Conservation (phyloP, 2,329 filamentous ascomycete genomes). For the Chaetomium sp. region DNA sequence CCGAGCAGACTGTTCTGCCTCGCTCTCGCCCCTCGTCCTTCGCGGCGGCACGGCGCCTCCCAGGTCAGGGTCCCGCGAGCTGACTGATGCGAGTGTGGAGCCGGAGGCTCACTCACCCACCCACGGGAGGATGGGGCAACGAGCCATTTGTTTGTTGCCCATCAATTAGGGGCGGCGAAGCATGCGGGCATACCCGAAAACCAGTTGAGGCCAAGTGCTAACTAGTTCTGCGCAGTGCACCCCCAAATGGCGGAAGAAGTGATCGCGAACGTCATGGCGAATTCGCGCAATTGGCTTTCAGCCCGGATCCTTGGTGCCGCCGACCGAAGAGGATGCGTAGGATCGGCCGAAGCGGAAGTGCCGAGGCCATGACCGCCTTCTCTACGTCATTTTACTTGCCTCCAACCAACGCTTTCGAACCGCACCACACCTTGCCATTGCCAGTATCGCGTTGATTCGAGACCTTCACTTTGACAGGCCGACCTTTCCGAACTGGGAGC, state of each 20-base stretch:
- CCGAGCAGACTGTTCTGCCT: slow-evolving; percentile 5
- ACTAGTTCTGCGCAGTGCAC: background rate
- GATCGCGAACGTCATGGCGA: slow-evolving; percentile 7
- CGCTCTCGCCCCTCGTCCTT: slow-evolving; percentile 26
- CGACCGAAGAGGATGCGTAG: slow-evolving; percentile 4
- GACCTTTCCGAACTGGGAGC: slow-evolving; percentile 21
- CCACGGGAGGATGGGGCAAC: slow-evolving; percentile 28
- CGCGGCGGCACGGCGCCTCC: slow-evolving; percentile 24
- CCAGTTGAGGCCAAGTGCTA: background rate
- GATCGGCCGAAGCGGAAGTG: slow-evolving; percentile 28
- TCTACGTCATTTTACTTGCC: slow-evolving; percentile 28
- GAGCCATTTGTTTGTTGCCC: slow-evolving; percentile 29
- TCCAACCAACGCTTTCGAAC: slow-evolving; percentile 2
- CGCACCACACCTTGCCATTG: slow-evolving; percentile 4
- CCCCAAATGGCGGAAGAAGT: background rate
- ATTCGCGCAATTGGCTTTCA: slow-evolving; percentile 16
- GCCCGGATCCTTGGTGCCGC: slow-evolving; percentile 1
- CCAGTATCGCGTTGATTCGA: slow-evolving; percentile 1
- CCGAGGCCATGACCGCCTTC: slow-evolving; percentile 20
- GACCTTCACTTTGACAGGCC: slow-evolving; percentile 4
- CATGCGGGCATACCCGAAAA: slow-evolving; percentile 21
- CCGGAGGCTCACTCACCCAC: slow-evolving; percentile 22
- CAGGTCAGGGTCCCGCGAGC: slow-evolving; percentile 19
- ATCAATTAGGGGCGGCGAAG: slow-evolving; percentile 13
- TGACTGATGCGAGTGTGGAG: slow-evolving; percentile 24